Conservation (phyloP, 2,329 filamentous ascomycete species). For the Fusarium pseudoanthophilum region DNA sequence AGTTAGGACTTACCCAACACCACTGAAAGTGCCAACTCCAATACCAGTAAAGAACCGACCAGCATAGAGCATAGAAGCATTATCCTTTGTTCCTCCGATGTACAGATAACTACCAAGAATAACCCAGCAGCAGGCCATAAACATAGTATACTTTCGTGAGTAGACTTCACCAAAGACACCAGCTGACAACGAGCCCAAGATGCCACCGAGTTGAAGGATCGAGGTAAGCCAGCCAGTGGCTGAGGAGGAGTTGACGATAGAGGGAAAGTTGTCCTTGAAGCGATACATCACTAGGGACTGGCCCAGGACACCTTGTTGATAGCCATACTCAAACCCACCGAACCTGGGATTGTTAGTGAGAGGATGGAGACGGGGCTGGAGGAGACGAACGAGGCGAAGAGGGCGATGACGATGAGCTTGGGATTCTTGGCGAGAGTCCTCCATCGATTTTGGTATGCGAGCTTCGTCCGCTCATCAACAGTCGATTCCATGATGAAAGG, state of each 20-base stretch:
- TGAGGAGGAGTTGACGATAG: constrained; percentile 56
- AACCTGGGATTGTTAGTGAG: constrained; percentile 12
- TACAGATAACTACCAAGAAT: constrained; percentile 58
- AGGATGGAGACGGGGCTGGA: accelerated
- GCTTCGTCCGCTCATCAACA: constrained; percentile 30
- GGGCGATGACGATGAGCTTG: constrained; percentile 36
- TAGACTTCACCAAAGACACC: constrained; percentile 61
- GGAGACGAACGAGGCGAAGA: constrained; percentile 39
- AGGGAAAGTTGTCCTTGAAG: constrained; percentile 61
- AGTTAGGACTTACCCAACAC: constrained; percentile 44
- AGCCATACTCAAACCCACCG: constrained; percentile 38
- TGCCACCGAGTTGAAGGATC: constrained; percentile 60
- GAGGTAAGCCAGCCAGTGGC: constrained; percentile 63
- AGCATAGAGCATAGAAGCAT: constrained; percentile 56
- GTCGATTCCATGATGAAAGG: constrained; percentile 23
- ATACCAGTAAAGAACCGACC: constrained; percentile 62
- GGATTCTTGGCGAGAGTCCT: constrained; percentile 38
- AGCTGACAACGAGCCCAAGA: constrained; percentile 57
- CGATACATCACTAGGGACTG: constrained; percentile 63
- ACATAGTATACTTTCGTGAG: constrained; percentile 63
- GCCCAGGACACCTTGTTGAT: constrained; percentile 63
- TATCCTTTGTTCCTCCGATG: constrained; percentile 53
- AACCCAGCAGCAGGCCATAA: constrained; percentile 59
- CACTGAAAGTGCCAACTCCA: constrained; percentile 59
- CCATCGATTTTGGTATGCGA: constrained; percentile 41